Percentiles rank a stretch among this genome's conserved stretches.
Conservation (phyloP, 2,329 filamentous ascomycete genomes). For the Sphaerulina vaccinii region DNA sequence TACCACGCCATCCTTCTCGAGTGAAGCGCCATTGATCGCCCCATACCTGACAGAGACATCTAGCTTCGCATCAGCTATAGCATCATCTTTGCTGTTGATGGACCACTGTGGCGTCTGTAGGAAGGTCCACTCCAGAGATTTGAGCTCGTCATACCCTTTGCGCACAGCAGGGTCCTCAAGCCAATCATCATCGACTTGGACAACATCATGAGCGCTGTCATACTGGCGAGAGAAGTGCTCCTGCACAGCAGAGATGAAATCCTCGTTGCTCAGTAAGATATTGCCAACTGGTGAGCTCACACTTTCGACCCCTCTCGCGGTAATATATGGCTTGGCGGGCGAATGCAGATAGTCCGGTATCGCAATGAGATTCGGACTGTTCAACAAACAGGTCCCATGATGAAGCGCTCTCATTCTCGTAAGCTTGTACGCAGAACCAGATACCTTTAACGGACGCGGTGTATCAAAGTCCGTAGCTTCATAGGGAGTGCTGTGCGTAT, state of each 20-base stretch:
- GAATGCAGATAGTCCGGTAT: constrained; percentile 72
- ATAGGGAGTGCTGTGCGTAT: constrained; percentile 49
- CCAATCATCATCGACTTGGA: constrained; percentile 54
- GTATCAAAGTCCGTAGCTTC: constrained; percentile 35
- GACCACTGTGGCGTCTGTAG: constrained; percentile 82
- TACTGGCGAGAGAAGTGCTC: constrained; percentile 68
- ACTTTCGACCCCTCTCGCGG: constrained; percentile 83
- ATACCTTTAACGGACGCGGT: constrained; percentile 66
- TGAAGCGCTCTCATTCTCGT: constrained; percentile 79
- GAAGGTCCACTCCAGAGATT: constrained; percentile 73
- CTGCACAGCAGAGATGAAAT: constrained; percentile 49
- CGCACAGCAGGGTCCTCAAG: constrained; percentile 55
- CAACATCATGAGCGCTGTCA: constrained; percentile 39
- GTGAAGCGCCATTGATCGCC: constrained; percentile 54
- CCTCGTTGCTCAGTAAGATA: constrained; percentile 57
- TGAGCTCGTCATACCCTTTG: constrained; percentile 63
- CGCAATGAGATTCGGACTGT: constrained; percentile 68
- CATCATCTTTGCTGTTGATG: constrained; percentile 21
- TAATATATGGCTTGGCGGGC: constrained; percentile 74
- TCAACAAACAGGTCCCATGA: constrained; percentile 85
- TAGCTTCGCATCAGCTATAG: constrained; percentile 14
- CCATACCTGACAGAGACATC: constrained; percentile 49
- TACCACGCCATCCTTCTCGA: constrained; percentile 15
- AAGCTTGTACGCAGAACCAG: constrained; percentile 92
- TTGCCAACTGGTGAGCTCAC: constrained; percentile 84